Evolutionary conservation across 345 rosid species (phyloP).

Genomic region (Populus ilicifolia): DNA sequence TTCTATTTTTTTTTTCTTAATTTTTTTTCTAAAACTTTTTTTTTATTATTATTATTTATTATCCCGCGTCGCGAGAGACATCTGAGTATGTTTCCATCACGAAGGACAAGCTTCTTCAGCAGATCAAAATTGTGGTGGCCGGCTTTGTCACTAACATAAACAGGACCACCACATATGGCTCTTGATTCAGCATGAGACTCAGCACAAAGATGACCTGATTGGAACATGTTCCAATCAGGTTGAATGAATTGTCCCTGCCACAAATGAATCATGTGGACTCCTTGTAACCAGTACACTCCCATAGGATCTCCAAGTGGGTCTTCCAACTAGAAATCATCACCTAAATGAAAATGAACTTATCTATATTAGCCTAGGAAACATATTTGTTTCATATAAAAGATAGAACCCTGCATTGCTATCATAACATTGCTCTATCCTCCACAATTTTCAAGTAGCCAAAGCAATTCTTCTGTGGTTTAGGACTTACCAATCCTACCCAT

Average conservation of each 20-base stretch:
- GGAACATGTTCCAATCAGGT: conserved; percentile 38
- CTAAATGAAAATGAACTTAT: neutral
- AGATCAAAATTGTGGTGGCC: conserved; percentile 28
- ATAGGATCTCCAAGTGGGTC: conserved; percentile 17
- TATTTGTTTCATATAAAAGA: no score
- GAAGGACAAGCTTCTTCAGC: conserved; percentile 26
- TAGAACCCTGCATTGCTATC: no score
- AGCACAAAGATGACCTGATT: conserved; percentile 20
- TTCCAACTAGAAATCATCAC: conserved; percentile 19
- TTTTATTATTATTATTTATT: no score
- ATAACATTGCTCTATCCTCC: neutral
- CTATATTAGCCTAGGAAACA: neutral
- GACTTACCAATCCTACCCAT: conserved; percentile 16
- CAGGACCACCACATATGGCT: conserved; percentile 24
- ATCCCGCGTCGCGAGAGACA: neutral
- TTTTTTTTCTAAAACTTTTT: no score
- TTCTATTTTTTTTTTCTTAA: no score
- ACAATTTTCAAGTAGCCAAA: neutral
- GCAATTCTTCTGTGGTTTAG: neutral
- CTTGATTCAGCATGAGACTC: conserved; percentile 36
- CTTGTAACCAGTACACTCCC: conserved; percentile 22
- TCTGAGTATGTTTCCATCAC: conserved; percentile 23
- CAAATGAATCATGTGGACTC: conserved; percentile 19
- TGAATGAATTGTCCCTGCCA: conserved; percentile 31
- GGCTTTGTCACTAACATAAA: conserved; percentile 27